These are phyloP conservation scores for Castanospermum australe DNA, from an alignment of 306 rosid species.

Conservation along the genomic window DNA sequence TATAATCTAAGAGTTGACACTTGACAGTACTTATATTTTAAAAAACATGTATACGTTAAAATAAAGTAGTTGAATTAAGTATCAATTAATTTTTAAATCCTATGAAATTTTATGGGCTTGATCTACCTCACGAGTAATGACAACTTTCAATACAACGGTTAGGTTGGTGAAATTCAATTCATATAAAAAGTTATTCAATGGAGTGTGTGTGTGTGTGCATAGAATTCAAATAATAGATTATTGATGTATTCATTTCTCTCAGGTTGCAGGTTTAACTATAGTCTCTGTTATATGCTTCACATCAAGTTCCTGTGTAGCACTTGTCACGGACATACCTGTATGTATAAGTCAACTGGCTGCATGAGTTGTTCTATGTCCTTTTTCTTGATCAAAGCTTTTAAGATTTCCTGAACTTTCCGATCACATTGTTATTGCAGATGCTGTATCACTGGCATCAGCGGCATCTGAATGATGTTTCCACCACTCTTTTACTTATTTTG, in stretches of 20 bases:
- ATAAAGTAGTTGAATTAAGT: too few relatives aligned
- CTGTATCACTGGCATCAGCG: slow-evolving; percentile 54
- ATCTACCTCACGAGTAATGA: too few relatives aligned
- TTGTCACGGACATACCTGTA: slow-evolving; percentile 85
- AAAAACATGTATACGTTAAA: too few relatives aligned
- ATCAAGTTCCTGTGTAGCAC: slow-evolving; percentile 74
- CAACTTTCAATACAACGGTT: too few relatives aligned
- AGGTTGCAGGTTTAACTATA: slow-evolving; percentile 91
- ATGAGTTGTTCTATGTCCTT: not conserved
- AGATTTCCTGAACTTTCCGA: slow-evolving; percentile 31
- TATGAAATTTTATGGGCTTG: too few relatives aligned
- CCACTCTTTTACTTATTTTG: slow-evolving; percentile 61
- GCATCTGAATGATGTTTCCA: slow-evolving; percentile 45
- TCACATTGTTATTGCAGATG: slow-evolving; percentile 62
- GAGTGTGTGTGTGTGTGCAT: not conserved
- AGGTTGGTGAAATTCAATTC: too few relatives aligned
- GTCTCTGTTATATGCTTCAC: slow-evolving; percentile 82
- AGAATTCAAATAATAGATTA: not conserved
- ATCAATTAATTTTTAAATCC: too few relatives aligned
- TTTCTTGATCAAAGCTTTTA: slow-evolving; percentile 1
- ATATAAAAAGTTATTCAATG: too few relatives aligned
- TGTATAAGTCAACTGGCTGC: slow-evolving; percentile 26
- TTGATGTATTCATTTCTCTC: slow-evolving; percentile 33
- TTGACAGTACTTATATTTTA: too few relatives aligned
- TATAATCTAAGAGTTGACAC: too few relatives aligned